phyloP scores from a whole-genome alignment of 225 moss, liverwort and hornwort species.

The Pleurozium schreberi region DNA sequence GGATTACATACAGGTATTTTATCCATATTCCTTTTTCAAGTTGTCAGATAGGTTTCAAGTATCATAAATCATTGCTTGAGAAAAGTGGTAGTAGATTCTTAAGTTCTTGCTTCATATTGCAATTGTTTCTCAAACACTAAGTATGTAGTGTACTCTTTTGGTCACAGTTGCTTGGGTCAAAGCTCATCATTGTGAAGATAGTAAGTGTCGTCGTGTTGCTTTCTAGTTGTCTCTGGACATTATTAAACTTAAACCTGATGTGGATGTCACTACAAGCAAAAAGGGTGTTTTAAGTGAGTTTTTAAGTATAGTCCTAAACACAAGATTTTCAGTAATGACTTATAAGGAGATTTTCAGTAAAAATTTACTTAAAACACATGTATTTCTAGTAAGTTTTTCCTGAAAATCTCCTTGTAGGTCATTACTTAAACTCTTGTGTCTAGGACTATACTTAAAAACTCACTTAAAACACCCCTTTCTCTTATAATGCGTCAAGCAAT shows the following conservation, averaged over 20 bases:
- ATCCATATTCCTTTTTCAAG: background rate
- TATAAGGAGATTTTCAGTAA: too few relatives aligned
- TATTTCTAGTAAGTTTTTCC: too few relatives aligned
- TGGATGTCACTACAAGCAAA: too few relatives aligned
- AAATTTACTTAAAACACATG: too few relatives aligned
- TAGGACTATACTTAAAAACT: too few relatives aligned
- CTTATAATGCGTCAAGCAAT: conserved; percentile 63
- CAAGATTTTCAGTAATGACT: too few relatives aligned
- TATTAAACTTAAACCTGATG: background rate
- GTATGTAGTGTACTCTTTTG: background rate
- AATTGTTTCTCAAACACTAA: background rate
- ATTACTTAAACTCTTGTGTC: too few relatives aligned
- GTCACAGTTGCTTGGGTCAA: background rate
- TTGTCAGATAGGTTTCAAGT: background rate
- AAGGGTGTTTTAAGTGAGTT: too few relatives aligned
- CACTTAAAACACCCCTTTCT: too few relatives aligned
- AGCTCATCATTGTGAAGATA: background rate
- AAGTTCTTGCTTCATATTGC: background rate
- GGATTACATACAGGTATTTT: conserved; percentile 50
- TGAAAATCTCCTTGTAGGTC: too few relatives aligned
- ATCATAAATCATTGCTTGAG: background rate
- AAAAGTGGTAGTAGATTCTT: background rate
- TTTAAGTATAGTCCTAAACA: too few relatives aligned
- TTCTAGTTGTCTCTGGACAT: background rate
- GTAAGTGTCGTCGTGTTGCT: background rate